Conservation (phyloP, 345 rosid genomes). For the Trapa bicornis region DNA sequence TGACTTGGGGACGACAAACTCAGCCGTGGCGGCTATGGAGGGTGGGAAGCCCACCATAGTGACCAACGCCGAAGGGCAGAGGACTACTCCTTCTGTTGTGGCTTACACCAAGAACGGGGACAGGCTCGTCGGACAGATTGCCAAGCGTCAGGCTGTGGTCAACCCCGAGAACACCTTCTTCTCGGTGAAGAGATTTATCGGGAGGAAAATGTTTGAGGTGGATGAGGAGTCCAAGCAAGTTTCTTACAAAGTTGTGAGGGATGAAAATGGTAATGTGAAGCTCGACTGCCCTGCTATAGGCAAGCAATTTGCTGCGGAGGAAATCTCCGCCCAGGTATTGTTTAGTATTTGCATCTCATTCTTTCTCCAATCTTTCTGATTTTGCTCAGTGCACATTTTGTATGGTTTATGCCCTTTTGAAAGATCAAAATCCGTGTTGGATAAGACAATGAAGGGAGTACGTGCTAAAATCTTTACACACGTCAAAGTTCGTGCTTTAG, state of each 20-base stretch:
- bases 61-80: slow-evolving; percentile 93
- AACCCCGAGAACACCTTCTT: slow-evolving; percentile 97
- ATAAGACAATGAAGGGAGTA: too few relatives aligned
- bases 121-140: slow-evolving; percentile 90
- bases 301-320: slow-evolving; percentile 92
- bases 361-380: neutral
- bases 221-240: slow-evolving; percentile 97
- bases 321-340: slow-evolving; percentile 92
- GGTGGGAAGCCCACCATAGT: slow-evolving; percentile 98
- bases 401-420: neutral
- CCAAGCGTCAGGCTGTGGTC: slow-evolving; percentile 93
- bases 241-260: slow-evolving; percentile 68
- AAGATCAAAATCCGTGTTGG: too few relatives aligned
- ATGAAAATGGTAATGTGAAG: slow-evolving; percentile 90
- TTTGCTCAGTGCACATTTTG: neutral
- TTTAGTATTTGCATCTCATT: neutral
- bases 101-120: slow-evolving; percentile 90
- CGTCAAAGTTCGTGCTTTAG: too few relatives aligned
- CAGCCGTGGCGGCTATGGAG: slow-evolving; percentile 99
- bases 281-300: slow-evolving; percentile 86
- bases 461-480: too few relatives aligned
- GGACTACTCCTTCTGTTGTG: slow-evolving; percentile 94
- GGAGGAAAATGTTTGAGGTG: slow-evolving; percentile 93
- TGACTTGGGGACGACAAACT: slow-evolving; percentile 91
- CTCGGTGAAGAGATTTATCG: slow-evolving; percentile 95